Percentiles rank a stretch among this genome's conserved stretches.
These are phyloP conservation scores for Wickerhamia fluorescens DNA, from an alignment of 805 yeast species.

Conservation along the genomic window DNA sequence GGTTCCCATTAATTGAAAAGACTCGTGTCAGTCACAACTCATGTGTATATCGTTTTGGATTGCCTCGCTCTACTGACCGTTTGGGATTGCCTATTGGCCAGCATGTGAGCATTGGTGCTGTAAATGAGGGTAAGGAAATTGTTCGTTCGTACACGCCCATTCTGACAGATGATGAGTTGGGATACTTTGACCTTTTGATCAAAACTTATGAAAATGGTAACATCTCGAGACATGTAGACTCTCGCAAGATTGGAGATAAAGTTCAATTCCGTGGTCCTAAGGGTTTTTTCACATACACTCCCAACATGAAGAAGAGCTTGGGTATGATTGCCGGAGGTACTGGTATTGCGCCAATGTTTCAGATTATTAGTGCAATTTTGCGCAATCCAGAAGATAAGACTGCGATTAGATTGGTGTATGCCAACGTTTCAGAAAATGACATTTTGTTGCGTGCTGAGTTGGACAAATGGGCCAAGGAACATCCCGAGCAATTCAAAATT, in stretches of 20 bases:
- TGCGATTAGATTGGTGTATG: slow-evolving; percentile 67
- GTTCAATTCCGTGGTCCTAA: slow-evolving; percentile 85
- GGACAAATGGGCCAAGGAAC: slow-evolving; percentile 51
- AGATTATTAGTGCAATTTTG: slow-evolving; percentile 76
- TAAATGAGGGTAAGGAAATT: slow-evolving; percentile 70
- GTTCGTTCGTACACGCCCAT: slow-evolving; percentile 89
- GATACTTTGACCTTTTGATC: slow-evolving; percentile 78
- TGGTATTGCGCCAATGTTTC: slow-evolving; percentile 95
- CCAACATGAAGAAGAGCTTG: slow-evolving; percentile 65
- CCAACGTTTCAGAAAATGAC: slow-evolving; percentile 74
- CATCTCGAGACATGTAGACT: slow-evolving; percentile 67
- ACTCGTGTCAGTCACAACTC: slow-evolving; percentile 73
- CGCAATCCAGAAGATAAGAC: slow-evolving; percentile 74
- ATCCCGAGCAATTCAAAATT: slow-evolving; percentile 55
- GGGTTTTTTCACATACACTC: slow-evolving; percentile 77
- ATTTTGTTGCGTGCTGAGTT: slow-evolving; percentile 76
- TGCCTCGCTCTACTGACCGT: slow-evolving; percentile 66
- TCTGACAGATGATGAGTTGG: slow-evolving; percentile 70
- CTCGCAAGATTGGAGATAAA: slow-evolving; percentile 69
- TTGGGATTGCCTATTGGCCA: slow-evolving; percentile 93
- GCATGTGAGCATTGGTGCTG: slow-evolving; percentile 76
- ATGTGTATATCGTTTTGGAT: slow-evolving; percentile 73
- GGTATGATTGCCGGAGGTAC: slow-evolving; percentile 97
- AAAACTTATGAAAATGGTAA: slow-evolving; percentile 84
- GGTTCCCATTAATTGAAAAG: slow-evolving; percentile 76